Percentiles rank a stretch among this genome's conserved stretches.
Conservation (phyloP, 208 protist species). For the Porcisia hertigi region DNA sequence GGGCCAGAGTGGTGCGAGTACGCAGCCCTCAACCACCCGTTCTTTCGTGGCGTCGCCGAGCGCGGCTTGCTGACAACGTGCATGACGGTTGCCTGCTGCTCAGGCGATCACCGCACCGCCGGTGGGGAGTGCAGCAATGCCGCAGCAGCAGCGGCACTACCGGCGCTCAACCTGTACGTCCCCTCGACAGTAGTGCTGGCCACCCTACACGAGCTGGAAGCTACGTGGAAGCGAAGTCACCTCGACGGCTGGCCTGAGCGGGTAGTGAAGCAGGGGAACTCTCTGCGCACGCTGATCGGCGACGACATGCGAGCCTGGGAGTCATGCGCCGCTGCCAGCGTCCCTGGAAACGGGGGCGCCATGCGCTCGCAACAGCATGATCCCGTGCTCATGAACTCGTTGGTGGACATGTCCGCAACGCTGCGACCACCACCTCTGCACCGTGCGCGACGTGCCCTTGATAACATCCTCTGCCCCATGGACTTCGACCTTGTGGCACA, state of each 20-base stretch:
- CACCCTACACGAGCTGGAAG: conserved; percentile 5
- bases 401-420: neutral
- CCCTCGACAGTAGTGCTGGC: conserved; percentile 4
- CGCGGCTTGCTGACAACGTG: conserved; percentile 40
- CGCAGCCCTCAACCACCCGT: conserved; percentile 37
- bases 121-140: neutral
- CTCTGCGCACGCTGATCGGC: conserved; percentile 27
- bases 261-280: neutral
- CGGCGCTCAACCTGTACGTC: conserved; percentile 28
- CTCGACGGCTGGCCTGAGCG: neutral
- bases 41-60: conserved; percentile 57
- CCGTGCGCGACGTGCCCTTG: conserved; percentile 19
- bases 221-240: neutral
- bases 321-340: neutral
- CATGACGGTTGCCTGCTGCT: conserved; percentile 11
- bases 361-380: conserved; percentile 1
- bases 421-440: conserved; percentile 7
- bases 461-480: conserved; percentile 29
- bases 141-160: neutral
- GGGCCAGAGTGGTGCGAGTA: conserved; percentile 8
- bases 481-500: conserved; percentile 42
- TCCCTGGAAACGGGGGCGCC: neutral
- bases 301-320: conserved; percentile 30
- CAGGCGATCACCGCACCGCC: neutral
- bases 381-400: neutral